A percentile compares a stretch with the other conserved stretches of the same genome.
Conservation (phyloP, 768 basidiomycete genomes). For the Lentinula guzmanii region DNA sequence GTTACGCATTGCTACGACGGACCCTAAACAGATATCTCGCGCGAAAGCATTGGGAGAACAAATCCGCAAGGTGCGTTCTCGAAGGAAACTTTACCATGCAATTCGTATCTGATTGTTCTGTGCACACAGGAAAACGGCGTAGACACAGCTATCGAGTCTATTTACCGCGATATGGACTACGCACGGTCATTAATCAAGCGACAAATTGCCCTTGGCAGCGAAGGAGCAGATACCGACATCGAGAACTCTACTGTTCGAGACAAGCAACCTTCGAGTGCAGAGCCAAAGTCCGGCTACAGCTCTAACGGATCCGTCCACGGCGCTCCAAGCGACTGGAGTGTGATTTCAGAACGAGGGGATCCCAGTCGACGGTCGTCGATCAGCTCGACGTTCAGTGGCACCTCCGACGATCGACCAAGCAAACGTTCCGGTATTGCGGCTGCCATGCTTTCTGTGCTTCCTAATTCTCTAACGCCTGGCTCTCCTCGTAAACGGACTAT, state of each 20-base stretch:
- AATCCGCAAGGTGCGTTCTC: slow-evolving; percentile 60
- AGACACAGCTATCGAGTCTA: slow-evolving; percentile 84
- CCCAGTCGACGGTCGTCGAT: slow-evolving; percentile 38
- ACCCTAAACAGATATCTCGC: slow-evolving; percentile 81
- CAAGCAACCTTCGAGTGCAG: slow-evolving; percentile 17
- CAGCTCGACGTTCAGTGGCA: slow-evolving; percentile 42
- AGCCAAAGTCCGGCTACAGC: slow-evolving; percentile 45
- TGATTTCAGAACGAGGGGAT: slow-evolving; percentile 75
- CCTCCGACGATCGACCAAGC: slow-evolving; percentile 24
- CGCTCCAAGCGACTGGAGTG: slow-evolving; percentile 77
- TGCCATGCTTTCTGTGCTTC: slow-evolving; percentile 56
- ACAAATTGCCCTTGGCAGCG: slow-evolving; percentile 16
- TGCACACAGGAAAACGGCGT: slow-evolving; percentile 85
- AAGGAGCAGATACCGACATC: slow-evolving; percentile 25
- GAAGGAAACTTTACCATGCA: not conserved
- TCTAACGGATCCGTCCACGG: slow-evolving; percentile 49
- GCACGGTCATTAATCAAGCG: slow-evolving; percentile 83
- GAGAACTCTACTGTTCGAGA: slow-evolving; percentile 33
- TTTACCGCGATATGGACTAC: slow-evolving; percentile 96
- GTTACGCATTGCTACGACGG: slow-evolving; percentile 74
- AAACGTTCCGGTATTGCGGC: slow-evolving; percentile 63
- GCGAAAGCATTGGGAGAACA: slow-evolving; percentile 82
- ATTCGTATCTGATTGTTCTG: not conserved
- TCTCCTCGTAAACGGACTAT: slow-evolving; percentile 34
- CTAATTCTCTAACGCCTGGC: slow-evolving; percentile 41